Base-by-base conservation (phyloP, 2,329 filamentous ascomycete genomes). In the Apiospora hydei region DNA sequence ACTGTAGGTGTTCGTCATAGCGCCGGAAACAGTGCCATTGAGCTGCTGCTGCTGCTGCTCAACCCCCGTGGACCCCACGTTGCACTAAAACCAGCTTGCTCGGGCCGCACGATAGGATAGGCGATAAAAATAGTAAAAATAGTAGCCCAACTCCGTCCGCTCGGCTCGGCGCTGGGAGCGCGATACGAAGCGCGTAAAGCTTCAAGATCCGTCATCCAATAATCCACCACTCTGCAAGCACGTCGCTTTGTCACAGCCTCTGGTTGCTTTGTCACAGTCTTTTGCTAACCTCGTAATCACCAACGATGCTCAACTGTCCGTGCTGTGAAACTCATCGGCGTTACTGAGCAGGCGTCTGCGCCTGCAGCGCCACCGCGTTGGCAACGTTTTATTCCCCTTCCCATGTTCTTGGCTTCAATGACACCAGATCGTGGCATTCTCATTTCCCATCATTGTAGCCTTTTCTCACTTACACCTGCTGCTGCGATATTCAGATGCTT, bases 11-110 rank as follows among this genome's bases (percentile, higher is more conserved):
- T 14, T 21, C 34, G 30, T 64, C 57, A 64, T 64, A 64, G 57
- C 57, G 57, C 57, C 41, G 57, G 34, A 21, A 64, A 34, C 18
- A n/a, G 24, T 57, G 26, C 18, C 18, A 30, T 30, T 1, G 26
- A 30, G 26, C 26, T 30, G 26, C 26, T 30, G n/a, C 46, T 38
- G 26, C 47, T 4, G 53, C 53, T 61, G 30, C 26, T 38, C 30
- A 61, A 6, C 53, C 26, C 26, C 26, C 26, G 26, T 30, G 26
- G 26, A 61, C 57, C 57, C 57, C 57, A 64, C 57, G 34, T 64
- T 41, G 57, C 57, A 38, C 57, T 64, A 64, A 64, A 64, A 41
- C 11, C 34, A 41, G 18, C 57, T 41, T 64, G 57, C 57, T n/a
- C 57, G 57, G 57, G 57, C 57, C 57, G 57, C 57, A 13, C 34